Percentiles rank a stretch among this genome's conserved stretches.
phyloP scores from a whole-genome alignment of 2,329 filamentous ascomycete genomes.

The Lojkania enalia region DNA sequence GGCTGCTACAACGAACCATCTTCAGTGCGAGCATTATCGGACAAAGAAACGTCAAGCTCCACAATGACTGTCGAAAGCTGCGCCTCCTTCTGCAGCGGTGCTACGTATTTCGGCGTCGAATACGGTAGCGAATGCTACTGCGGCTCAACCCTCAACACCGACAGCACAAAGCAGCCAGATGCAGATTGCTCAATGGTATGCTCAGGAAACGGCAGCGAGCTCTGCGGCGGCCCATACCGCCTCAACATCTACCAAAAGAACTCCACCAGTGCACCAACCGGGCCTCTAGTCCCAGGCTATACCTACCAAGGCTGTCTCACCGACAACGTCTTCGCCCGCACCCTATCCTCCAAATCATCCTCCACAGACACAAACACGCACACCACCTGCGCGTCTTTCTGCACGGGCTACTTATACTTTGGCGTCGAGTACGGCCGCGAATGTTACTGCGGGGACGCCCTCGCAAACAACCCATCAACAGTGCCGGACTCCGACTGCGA shows the following conservation, averaged over 20 bases:
- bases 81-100: slow-evolving; percentile 32
- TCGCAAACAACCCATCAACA: slow-evolving; percentile 31
- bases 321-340: slow-evolving; percentile 18
- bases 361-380: slow-evolving; percentile 16
- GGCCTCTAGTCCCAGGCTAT: slow-evolving; percentile 21
- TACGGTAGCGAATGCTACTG: slow-evolving; percentile 29
- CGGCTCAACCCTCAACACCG: slow-evolving; percentile 20
- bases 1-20: slow-evolving; percentile 49
- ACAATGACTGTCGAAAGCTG: slow-evolving; percentile 42
- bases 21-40: slow-evolving; percentile 32
- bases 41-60: slow-evolving; percentile 36
- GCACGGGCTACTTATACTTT: slow-evolving; percentile 24
- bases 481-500: slow-evolving; percentile 19
- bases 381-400: slow-evolving; percentile 23
- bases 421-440: slow-evolving; percentile 30
- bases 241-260: slow-evolving; percentile 27
- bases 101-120: slow-evolving; percentile 45
- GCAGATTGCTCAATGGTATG: slow-evolving; percentile 24
- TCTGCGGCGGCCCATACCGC: slow-evolving; percentile 26
- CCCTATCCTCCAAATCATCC: slow-evolving; percentile 16
- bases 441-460: slow-evolving; percentile 45
- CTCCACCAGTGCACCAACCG: slow-evolving; percentile 8
- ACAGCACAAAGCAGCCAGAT: slow-evolving; percentile 13
- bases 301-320: slow-evolving; percentile 26
- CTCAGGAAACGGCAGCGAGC: slow-evolving; percentile 21